Base-by-base conservation (phyloP, 1,284 basidiomycete genomes). In the Puccinia coronata region DNA sequence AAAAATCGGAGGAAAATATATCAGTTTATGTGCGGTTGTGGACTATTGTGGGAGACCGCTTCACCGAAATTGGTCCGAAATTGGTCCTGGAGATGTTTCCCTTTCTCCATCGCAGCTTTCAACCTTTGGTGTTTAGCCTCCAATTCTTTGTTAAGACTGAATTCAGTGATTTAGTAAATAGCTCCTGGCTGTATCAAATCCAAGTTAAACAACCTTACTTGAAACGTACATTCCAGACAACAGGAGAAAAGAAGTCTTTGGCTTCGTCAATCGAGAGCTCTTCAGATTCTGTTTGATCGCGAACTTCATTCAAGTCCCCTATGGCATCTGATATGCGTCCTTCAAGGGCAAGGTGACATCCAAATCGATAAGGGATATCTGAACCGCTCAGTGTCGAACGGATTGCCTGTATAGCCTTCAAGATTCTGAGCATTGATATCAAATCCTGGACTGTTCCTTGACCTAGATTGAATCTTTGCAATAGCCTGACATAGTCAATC, bases 401-500 rank as follows among this genome's bases (percentile, higher is more conserved):
- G 39, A 78, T 65, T 41, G 63, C 31, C 20, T 36, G 47, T n/a
- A 83, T 80, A 23, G 74, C 77, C 16, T 74, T 69, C 67, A 93
- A 90, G 3, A 91, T 91, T 41, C 88, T 87, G 82, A 89, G 89
- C 63, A 95, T 88, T 1, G 90, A 87, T 20, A 90, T 86, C 23
- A 95, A 87, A 84, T 95, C 94, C 77, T 87, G 87, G 16, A 90
- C 87, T 82, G 91, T 90, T 23, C 93, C 93, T 82, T 91, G 89
- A 6, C 91, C 89, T 3, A 92, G 88, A 12, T 92, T 87, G 84
- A 96, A 92, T 79, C 90, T 91, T 85, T 97, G 95, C 16, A 93
- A 88, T 77, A 94, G 90, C 20, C 95, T 91, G 70, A 90, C 89
- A 1, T 91, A 89, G 86, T 97, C 95, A 82, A 88, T 49, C 88